phyloP scores from a whole-genome alignment of 2,329 filamentous ascomycete genomes.

The Ceratocystis albifundus region DNA sequence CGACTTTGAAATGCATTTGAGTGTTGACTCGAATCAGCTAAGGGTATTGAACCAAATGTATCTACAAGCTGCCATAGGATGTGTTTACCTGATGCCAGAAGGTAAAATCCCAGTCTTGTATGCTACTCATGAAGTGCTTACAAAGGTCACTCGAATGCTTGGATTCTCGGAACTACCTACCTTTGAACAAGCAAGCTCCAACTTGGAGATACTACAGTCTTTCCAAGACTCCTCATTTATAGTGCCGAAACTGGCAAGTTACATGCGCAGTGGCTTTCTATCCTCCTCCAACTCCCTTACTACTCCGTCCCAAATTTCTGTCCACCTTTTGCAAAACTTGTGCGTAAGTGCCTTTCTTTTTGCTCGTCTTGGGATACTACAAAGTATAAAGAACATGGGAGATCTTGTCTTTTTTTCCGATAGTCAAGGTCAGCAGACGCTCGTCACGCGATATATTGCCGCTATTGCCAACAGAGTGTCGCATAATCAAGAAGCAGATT shows the following conservation, averaged over 20 bases:
- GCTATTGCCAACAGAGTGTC: constrained; percentile 38
- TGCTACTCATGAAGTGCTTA: constrained; percentile 20
- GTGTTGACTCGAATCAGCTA: constrained; percentile 50
- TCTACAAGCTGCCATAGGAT: constrained; percentile 54
- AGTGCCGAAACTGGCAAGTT: constrained; percentile 27
- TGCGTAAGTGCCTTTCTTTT: constrained; percentile 50
- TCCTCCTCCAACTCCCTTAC: constrained; percentile 17
- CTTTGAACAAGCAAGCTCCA: constrained; percentile 31
- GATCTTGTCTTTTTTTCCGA: constrained; percentile 55
- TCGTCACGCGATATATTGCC: constrained; percentile 49
- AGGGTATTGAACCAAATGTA: constrained; percentile 52
- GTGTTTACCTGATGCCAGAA: constrained; percentile 54
- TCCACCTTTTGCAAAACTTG: constrained; percentile 27
- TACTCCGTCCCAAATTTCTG: constrained; percentile 1
- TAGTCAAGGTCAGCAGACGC: constrained; percentile 50
- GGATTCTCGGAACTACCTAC: constrained; percentile 47
- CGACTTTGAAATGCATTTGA: constrained; percentile 40
- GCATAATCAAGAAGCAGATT: constrained; percentile 52
- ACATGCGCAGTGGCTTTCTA: constrained; percentile 28
- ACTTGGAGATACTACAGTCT: constrained; percentile 13
- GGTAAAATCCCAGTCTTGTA: constrained; percentile 45
- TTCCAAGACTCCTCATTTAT: constrained; percentile 25
- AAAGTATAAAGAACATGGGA: constrained; percentile 42
- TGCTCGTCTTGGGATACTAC: constrained; percentile 40
- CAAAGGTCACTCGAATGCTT: constrained; percentile 34